Base-by-base conservation (phyloP, 2,329 filamentous ascomycete genomes). In the Laburnicola sp. region DNA sequence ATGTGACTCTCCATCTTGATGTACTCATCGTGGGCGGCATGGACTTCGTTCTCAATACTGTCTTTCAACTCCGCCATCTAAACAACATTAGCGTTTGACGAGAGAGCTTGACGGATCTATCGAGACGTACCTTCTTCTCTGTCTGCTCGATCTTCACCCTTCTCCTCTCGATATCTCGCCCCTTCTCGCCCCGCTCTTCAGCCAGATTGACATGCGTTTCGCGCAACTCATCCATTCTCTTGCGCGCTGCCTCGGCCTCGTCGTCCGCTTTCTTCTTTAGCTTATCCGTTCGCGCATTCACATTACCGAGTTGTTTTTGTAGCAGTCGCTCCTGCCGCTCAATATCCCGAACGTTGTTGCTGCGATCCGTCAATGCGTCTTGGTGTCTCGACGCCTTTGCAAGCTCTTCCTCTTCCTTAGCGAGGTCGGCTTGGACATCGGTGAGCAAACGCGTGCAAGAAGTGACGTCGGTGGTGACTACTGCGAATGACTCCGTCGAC, bases 1-100 rank as follows among this genome's bases (percentile, higher is more conserved):
- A 99, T 95, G 70, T 99, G 94, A 32, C 91, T 87, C 74, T 97
- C 93, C 85, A 99, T 88, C 84, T 97, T 97, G 70, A 96, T 82
- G 74, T 96, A 99, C 77, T 97, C 91, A 60, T 96, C 92, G 64
- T 96, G 86, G 1, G 94, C 91, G 49, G 84, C 85, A 69, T 94
- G 89, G 6, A 97, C 87, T 74, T 99, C 94, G 55, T 87, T 92
- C 70, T 97, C 93, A 57, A 99, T 96, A 65, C 94, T 95, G 72
- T 97, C 94, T 70, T 97, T 97, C 62, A 99, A 81, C 74, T 99
- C 94, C 41, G 88, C 86, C 93, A 97, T 99, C 92, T 97, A 59
- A 21, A 52, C 47, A 48, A 51, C 27, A 47, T 40, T 40, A 31
- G 25, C 47, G 16, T 45, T 69, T 16, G 6, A 21, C 25, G 4